A percentile compares a stretch with the other conserved stretches of the same genome.
These are phyloP conservation scores for Russula abietina DNA, from an alignment of 768 basidiomycete species.

Conservation along the genomic window DNA sequence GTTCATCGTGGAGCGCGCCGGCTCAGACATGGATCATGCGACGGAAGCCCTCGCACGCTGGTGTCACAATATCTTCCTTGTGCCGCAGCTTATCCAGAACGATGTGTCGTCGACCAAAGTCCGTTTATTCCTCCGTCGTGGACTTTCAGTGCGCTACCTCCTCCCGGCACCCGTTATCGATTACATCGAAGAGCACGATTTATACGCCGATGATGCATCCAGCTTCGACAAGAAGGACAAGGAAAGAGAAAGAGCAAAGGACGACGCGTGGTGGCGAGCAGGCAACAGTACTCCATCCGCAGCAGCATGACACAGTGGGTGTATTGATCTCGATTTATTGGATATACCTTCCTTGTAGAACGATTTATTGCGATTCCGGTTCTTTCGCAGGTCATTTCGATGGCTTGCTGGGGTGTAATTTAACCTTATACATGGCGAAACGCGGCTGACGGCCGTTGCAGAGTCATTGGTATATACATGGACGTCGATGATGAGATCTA, in stretches of 20 bases:
- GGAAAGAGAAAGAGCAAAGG: conserved; percentile 26
- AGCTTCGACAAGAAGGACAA: conserved; percentile 36
- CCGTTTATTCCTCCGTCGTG: conserved; percentile 70
- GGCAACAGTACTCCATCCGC: conserved; percentile 14
- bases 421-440: conserved; percentile 9
- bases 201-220: conserved; percentile 61
- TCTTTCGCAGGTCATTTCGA: neutral
- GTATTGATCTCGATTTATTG: neutral
- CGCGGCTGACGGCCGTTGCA: neutral
- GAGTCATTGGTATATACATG: neutral
- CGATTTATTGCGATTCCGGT: neutral
- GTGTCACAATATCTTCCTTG: conserved; percentile 48
- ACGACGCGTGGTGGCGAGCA: conserved; percentile 9
- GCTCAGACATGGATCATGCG: conserved; percentile 45
- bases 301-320: neutral
- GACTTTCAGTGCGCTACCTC: conserved; percentile 82
- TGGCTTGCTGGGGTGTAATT: neutral
- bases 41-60: conserved; percentile 27
- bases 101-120: conserved; percentile 96
- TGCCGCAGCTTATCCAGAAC: conserved; percentile 93
- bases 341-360: conserved; percentile 5
- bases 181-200: conserved; percentile 83
- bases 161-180: conserved; percentile 87
- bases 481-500: neutral
- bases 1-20: conserved; percentile 91